phyloP scores from a whole-genome alignment of 2,329 filamentous ascomycete species.

The Fusarium sp. region DNA sequence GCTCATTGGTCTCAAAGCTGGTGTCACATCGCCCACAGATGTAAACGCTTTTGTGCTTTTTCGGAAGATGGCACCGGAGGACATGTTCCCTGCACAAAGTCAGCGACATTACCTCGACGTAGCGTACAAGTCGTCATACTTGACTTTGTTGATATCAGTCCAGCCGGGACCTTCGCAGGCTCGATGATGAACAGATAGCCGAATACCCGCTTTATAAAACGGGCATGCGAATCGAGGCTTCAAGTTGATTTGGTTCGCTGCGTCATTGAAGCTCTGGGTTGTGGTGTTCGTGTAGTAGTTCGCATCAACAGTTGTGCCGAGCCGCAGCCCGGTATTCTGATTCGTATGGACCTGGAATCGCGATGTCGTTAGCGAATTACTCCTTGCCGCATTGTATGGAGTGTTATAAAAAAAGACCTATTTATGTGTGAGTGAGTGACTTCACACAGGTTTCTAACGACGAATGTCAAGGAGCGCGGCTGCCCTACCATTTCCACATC shows the following conservation, averaged over 20 bases:
- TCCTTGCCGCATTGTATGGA: accelerated
- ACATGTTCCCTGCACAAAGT: not conserved
- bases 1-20: not conserved
- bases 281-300: accelerated
- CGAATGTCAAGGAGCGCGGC: not conserved
- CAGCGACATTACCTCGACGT: not conserved
- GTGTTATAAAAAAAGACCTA: not conserved
- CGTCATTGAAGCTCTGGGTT: not conserved
- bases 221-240: not conserved
- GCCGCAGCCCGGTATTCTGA: accelerated
- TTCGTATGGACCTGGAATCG: not conserved
- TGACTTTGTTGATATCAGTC: not conserved
- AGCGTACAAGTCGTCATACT: not conserved
- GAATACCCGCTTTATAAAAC: not conserved
- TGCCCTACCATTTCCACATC: not conserved
- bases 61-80: not conserved
- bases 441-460: not conserved
- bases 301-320: accelerated
- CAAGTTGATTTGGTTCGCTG: accelerated
- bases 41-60: accelerated
- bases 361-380: not conserved
- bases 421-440: not conserved
- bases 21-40: not conserved
- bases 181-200: accelerated
- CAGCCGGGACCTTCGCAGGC: not conserved